phyloP scores from a whole-genome alignment of 805 yeast species.

The Lipomyces starkeyi region DNA sequence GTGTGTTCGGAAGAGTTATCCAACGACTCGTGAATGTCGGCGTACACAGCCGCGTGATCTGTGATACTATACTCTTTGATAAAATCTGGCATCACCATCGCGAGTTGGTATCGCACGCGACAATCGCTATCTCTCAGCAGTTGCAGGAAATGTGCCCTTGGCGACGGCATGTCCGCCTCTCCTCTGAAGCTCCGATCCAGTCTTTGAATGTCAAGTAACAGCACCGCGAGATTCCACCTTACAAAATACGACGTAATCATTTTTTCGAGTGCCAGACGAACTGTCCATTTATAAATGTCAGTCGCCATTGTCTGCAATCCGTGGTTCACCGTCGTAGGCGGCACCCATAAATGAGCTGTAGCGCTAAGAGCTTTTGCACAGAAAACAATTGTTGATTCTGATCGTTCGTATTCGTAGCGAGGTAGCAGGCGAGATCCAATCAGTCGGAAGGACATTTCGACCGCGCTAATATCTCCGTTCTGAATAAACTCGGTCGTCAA shows the following conservation, averaged over 20 bases:
- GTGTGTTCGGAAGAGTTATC: not conserved
- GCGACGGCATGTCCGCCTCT: constrained; percentile 6
- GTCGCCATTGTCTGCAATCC: not conserved
- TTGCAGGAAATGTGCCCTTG: constrained; percentile 13
- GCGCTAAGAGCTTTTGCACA: constrained; percentile 5
- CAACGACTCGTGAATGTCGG: constrained; percentile 10
- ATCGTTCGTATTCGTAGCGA: constrained; percentile 31
- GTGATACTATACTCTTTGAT: not conserved
- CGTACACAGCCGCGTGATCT: constrained; percentile 13
- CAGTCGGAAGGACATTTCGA: constrained; percentile 14
- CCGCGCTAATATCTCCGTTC: not conserved
- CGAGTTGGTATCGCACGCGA: constrained; percentile 8
- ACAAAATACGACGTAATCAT: constrained; percentile 9
- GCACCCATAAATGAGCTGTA: constrained; percentile 10
- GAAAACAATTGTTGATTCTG: constrained; percentile 22
- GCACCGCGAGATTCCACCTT: not conserved
- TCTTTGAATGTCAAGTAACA: constrained; percentile 5
- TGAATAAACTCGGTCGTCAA: not conserved
- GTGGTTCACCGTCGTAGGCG: not conserved
- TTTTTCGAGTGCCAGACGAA: constrained; percentile 4
- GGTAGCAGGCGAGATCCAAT: constrained; percentile 15
- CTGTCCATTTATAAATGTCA: constrained; percentile 12
- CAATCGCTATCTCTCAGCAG: constrained; percentile 12
- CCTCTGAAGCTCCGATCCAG: constrained; percentile 1
- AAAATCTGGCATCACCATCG: not conserved